A percentile compares a stretch with the other conserved stretches of the same genome.
Conservation (phyloP, 202 grass and related monocot species). For the Saccharum hybrid region DNA sequence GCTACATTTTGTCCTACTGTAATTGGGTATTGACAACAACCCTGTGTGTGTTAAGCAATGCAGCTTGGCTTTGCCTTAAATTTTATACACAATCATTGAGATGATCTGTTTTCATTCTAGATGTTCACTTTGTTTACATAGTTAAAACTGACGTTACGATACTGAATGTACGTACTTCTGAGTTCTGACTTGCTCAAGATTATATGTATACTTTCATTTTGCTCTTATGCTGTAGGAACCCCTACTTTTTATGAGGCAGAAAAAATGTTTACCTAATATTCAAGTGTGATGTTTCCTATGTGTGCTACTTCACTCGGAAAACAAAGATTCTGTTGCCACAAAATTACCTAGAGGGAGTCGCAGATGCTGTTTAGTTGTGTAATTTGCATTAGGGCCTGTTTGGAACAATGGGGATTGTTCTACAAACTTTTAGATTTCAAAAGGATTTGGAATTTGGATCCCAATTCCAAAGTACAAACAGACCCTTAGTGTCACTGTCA, state of each 20-base stretch:
- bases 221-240: constrained; percentile 25
- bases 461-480: neutral
- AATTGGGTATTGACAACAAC: constrained; percentile 41
- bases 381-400: constrained; percentile 16
- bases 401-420: neutral
- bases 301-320: neutral
- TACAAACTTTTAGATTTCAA: neutral
- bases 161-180: constrained; percentile 12
- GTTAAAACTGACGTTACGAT: constrained; percentile 7
- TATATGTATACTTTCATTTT: neutral
- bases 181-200: constrained; percentile 28
- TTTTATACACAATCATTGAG: constrained; percentile 34
- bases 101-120: constrained; percentile 43
- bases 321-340: neutral
- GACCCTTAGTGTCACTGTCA: neutral
- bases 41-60: constrained; percentile 32
- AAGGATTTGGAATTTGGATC: constrained; percentile 7
- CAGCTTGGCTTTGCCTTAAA: constrained; percentile 44
- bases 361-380: neutral
- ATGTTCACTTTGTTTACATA: constrained; percentile 22
- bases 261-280: constrained; percentile 26
- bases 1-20: constrained; percentile 50
- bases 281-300: neutral
- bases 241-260: neutral
- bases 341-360: too few species aligned